Conservation (phyloP, 2,329 filamentous ascomycete genomes). For the Penicillium digitatum region DNA sequence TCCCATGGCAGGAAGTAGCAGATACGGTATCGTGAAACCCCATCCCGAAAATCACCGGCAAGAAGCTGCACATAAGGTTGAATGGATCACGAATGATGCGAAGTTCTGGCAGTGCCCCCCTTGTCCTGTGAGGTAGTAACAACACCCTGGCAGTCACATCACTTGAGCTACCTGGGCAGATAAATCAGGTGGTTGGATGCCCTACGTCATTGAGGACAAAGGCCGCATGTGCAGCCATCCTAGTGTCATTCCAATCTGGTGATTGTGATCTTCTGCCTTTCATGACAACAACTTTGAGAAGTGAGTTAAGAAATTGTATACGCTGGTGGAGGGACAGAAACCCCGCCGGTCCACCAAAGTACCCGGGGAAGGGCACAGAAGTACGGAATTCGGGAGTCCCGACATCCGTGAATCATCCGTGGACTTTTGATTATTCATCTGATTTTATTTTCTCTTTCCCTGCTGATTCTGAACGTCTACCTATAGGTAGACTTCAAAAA, state of each 20-base stretch:
- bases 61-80: background rate
- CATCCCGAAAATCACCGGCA: background rate
- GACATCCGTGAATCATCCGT: background rate
- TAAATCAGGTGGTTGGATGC: background rate
- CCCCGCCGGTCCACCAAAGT: slow-evolving; percentile 1
- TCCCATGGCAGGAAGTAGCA: too few relatives aligned
- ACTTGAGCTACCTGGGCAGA: background rate
- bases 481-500: background rate
- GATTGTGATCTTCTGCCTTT: background rate
- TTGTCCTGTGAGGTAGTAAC: background rate
- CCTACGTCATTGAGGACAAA: background rate
- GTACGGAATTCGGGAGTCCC: slow-evolving; percentile 10
- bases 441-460: background rate
- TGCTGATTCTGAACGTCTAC: background rate
- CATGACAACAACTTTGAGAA: background rate
- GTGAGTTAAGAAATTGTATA: background rate
- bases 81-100: background rate
- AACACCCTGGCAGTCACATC: too few relatives aligned
- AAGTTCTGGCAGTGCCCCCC: background rate
- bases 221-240: too few relatives aligned
- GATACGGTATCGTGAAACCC: too few relatives aligned
- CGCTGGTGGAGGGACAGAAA: background rate
- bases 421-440: slow-evolving; percentile 1
- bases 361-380: background rate
- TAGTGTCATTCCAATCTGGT: too few relatives aligned